These are phyloP conservation scores for Lentinula detonsa DNA, from an alignment of 768 basidiomycete genomes.

Conservation along the genomic window DNA sequence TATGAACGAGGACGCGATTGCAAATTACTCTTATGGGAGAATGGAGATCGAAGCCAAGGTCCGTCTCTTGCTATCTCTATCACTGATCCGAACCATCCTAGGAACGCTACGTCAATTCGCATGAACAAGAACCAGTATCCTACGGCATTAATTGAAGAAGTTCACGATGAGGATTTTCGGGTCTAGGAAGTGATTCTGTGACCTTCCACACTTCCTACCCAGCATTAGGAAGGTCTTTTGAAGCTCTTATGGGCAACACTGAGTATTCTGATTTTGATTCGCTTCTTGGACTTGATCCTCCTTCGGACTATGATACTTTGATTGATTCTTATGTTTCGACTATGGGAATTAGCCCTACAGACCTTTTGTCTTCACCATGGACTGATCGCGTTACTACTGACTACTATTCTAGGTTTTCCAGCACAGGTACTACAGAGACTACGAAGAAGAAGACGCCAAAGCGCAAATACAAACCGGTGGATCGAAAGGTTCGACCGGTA, in stretches of 20 bases:
- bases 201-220: not conserved
- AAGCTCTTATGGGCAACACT: constrained; percentile 6
- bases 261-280: constrained; percentile 1
- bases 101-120: not conserved
- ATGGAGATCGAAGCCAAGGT: not conserved
- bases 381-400: not conserved
- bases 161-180: not conserved
- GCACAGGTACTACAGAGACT: too few species aligned
- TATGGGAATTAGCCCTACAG: not conserved
- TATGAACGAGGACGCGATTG: not conserved
- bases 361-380: constrained; percentile 4
- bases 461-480: too few species aligned
- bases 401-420: too few species aligned
- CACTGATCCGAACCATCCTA: not conserved
- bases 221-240: constrained; percentile 10
- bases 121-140: too few species aligned
- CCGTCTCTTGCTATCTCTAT: not conserved
- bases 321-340: not conserved
- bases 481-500: not conserved
- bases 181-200: not conserved
- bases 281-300: not conserved
- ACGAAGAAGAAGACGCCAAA: too few species aligned
- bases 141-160: not conserved
- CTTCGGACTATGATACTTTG: not conserved
- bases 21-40: constrained; percentile 1